Base-by-base conservation (phyloP, 768 basidiomycete species). In the Cyclocybe cylindracea region DNA sequence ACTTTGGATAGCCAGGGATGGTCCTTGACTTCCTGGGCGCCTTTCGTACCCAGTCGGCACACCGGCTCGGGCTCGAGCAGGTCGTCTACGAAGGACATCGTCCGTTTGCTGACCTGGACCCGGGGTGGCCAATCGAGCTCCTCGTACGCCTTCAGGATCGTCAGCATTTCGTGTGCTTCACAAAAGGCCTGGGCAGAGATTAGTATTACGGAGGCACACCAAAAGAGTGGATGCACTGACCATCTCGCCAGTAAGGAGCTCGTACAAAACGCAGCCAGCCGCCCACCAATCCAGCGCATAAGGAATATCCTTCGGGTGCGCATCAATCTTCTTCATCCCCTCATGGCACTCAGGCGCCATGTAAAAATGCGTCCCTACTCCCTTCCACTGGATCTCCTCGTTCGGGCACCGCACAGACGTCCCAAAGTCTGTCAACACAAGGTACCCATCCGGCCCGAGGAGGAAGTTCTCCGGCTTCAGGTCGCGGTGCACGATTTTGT, bases 401-500 rank as follows among this genome's bases (percentile, higher is more conserved):
- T 53, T 62, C 7, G 65, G 54, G 55, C 49, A 44, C 34, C 39
- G 62, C 0, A 66, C 53, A 5, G 77, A 69, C 18, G 66, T 52
- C 3, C 82, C 82, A 55, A 86, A 81, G 58, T 85, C 83, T 7
- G 73, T 72, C 1, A 86, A 53, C 50, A 67, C 62, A 24, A 84
- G 68, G 57, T 85, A 85, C 19, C 83, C 84, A 59, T 82, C 80
- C 2, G 70, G 57, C 39, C 78, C 80, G 51, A 86, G 51, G 45
- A 85, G 71, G 43, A 86, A 73, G 44, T 84, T 85, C 14, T 75
- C 76, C 2, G 83, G 82, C 58, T 85, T 84, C 14, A 86, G 48
- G 58, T 85, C 82, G 14, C 80, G 73, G 51, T 84, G 82, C 6
- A 75, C 70, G 44, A 83, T 66, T n/a, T 67, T 69, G 7, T 73